Evolutionary conservation across 1,284 basidiomycete genomes (phyloP).

Genomic region (Thelephora terrestris): DNA sequence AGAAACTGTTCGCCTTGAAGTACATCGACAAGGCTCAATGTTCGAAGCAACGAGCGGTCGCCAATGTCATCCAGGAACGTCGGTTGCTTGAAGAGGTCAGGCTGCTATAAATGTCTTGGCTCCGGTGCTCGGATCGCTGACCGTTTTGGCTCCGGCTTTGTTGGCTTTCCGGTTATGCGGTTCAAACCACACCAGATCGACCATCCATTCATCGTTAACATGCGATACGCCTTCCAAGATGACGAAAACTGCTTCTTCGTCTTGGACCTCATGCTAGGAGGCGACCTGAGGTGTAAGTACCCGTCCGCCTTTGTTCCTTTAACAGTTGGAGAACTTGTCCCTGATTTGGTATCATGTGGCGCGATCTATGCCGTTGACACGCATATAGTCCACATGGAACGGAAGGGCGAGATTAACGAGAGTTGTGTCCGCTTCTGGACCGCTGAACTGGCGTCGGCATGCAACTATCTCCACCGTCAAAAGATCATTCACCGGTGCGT

Average conservation of each 20-base stretch:
- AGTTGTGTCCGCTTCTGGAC: slow-evolving; percentile 83
- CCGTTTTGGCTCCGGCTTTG: too few species aligned
- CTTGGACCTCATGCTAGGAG: slow-evolving; percentile 92
- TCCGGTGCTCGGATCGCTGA: too few species aligned
- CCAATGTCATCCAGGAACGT: slow-evolving; percentile 92
- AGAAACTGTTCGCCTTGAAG: slow-evolving; percentile 91
- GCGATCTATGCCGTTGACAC: background rate
- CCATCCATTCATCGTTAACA: slow-evolving; percentile 88
- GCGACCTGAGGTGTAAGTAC: slow-evolving; percentile 80
- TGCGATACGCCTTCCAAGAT: slow-evolving; percentile 96
- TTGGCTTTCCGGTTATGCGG: too few species aligned
- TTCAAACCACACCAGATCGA: slow-evolving; percentile 55
- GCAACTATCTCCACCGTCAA: slow-evolving; percentile 85
- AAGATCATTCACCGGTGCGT: slow-evolving; percentile 88
- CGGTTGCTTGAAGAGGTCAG: slow-evolving; percentile 80
- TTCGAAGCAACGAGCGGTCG: slow-evolving; percentile 86
- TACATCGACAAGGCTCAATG: slow-evolving; percentile 95
- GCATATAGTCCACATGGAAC: slow-evolving; percentile 76
- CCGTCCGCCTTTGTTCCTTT: background rate
- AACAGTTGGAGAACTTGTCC: background rate
- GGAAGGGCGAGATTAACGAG: slow-evolving; percentile 70
- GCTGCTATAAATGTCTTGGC: slow-evolving; percentile 8
- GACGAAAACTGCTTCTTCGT: slow-evolving; percentile 99
- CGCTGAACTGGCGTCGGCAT: slow-evolving; percentile 77
- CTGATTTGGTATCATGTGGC: slow-evolving; percentile 1